Percentiles rank a stretch among this genome's conserved stretches.
Evolutionary conservation across 441 rosid genomes (phyloP).

Genomic region (Brassica hybrid): DNA sequence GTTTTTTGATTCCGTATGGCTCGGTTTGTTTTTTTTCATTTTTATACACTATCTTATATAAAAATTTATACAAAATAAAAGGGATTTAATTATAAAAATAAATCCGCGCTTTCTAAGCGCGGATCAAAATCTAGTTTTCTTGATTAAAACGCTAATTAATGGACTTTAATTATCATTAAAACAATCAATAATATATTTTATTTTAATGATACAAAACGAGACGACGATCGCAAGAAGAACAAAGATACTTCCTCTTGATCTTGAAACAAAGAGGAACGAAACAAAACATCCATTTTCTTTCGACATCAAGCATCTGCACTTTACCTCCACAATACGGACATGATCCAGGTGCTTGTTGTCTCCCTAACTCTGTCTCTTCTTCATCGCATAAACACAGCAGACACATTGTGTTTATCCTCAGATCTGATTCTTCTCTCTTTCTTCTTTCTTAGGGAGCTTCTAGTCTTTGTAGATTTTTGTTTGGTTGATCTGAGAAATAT

Average conservation of each 20-base stretch:
- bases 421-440: constrained; percentile 23
- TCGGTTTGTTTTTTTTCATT: too few relatives aligned
- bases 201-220: constrained; percentile 52
- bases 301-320: constrained; percentile 73
- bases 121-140: not conserved
- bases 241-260: constrained; percentile 62
- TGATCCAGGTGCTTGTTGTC: constrained; percentile 74
- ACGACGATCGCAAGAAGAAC: constrained; percentile 66
- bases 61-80: too few relatives aligned
- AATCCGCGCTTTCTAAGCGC: too few relatives aligned
- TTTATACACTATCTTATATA: too few relatives aligned
- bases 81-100: too few relatives aligned
- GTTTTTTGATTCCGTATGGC: too few relatives aligned
- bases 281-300: constrained; percentile 77
- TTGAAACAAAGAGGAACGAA: constrained; percentile 73
- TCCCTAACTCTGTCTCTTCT: constrained; percentile 66
- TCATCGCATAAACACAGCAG: constrained; percentile 55
- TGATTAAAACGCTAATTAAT: constrained; percentile 10
- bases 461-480: constrained; percentile 12
- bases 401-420: constrained; percentile 51
- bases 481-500: constrained; percentile 2
- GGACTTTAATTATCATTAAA: not conserved
- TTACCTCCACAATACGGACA: constrained; percentile 88
- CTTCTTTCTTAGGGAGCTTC: not conserved
- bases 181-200: not conserved